Percentiles rank a stretch among this genome's conserved stretches.
Conservation (phyloP, 108 stramenopile species). For the Poteriospumella lacustris region DNA sequence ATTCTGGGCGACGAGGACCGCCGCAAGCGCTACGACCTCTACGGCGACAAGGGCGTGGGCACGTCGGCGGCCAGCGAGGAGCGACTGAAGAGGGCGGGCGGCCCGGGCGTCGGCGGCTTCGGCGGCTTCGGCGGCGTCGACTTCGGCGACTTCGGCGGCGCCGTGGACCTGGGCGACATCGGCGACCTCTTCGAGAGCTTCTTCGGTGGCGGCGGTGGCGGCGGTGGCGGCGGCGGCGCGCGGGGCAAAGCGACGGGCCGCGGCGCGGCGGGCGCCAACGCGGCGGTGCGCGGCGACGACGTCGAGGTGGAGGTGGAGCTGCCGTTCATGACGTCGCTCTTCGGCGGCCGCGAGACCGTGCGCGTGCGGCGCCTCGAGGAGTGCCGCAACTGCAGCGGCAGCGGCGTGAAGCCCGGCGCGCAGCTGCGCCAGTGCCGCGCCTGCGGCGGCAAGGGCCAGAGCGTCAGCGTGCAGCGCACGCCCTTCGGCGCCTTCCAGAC, state of each 20-base stretch:
- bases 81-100: background rate
- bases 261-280: background rate
- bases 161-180: slow-evolving; percentile 8
- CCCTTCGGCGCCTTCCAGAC: slow-evolving; percentile 92
- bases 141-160: background rate
- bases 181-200: slow-evolving; percentile 25
- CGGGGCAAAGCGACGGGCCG: background rate
- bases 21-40: slow-evolving; percentile 2
- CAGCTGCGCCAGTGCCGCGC: slow-evolving; percentile 67
- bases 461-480: slow-evolving; percentile 84
- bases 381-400: slow-evolving; percentile 7
- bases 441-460: slow-evolving; percentile 80
- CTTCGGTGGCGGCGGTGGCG: slow-evolving; percentile 19
- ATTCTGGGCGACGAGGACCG: slow-evolving; percentile 1
- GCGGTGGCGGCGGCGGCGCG: background rate
- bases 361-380: background rate
- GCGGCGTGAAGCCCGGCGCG: slow-evolving; percentile 57
- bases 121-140: background rate
- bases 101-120: slow-evolving; percentile 18
- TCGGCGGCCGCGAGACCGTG: slow-evolving; percentile 14
- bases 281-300: background rate
- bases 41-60: slow-evolving; percentile 17
- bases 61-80: slow-evolving; percentile 7
- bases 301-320: slow-evolving; percentile 4
- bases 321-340: slow-evolving; percentile 16